These are phyloP conservation scores for Cucurbita maxima DNA, from an alignment of 306 rosid species.

Conservation along the genomic window DNA sequence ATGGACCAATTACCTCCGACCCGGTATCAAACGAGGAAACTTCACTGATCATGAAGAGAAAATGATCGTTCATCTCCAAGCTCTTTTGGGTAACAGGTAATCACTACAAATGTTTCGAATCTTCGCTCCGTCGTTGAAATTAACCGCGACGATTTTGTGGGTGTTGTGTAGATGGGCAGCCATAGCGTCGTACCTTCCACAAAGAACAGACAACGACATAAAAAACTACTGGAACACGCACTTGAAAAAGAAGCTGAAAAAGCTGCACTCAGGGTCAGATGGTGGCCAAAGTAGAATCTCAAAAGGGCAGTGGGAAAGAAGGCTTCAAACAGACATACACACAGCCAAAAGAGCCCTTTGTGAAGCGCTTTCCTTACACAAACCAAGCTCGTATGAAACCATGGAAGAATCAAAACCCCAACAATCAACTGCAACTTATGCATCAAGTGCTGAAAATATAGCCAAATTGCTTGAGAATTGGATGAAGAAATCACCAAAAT, in stretches of 20 bases:
- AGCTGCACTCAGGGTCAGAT: conserved; percentile 11
- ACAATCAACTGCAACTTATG: conserved; percentile 19
- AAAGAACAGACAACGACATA: conserved; percentile 9
- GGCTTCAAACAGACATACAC: conserved; percentile 78
- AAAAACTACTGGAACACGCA: conserved; percentile 61
- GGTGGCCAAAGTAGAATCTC: conserved; percentile 12
- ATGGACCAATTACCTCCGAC: conserved; percentile 66
- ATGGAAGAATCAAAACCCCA: conserved; percentile 21
- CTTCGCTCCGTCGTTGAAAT: too few species aligned
- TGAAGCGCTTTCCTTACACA: conserved; percentile 69
- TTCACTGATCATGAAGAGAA: conserved; percentile 56
- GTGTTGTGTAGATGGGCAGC: conserved; percentile 51
- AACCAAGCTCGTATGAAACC: conserved; percentile 7
- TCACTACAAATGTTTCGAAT: not conserved
- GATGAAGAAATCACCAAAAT: conserved; percentile 47
- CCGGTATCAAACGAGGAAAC: conserved; percentile 58
- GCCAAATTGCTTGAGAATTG: conserved; percentile 57
- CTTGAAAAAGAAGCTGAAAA: conserved; percentile 38
- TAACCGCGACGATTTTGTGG: not conserved
- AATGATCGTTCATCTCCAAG: conserved; percentile 59
- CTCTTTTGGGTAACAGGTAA: conserved; percentile 55
- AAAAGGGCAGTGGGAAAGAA: conserved; percentile 94
- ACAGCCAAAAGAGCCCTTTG: conserved; percentile 73
- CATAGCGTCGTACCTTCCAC: conserved; percentile 60
- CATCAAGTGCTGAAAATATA: conserved; percentile 67